Evolutionary conservation across 805 yeast species (phyloP).

Genomic region (Hanseniaspora mollemarum): DNA sequence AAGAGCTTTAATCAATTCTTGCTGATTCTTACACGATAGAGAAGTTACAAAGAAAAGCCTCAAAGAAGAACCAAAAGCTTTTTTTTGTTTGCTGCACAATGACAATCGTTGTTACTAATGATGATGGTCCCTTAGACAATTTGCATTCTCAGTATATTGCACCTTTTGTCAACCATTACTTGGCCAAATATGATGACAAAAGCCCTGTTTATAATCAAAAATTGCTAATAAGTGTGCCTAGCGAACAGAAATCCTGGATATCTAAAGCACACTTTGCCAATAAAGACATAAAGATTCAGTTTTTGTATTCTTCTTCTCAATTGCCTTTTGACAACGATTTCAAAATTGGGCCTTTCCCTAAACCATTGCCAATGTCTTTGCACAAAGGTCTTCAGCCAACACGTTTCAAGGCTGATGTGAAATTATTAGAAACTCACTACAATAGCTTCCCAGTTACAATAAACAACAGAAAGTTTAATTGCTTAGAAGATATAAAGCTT

Average conservation of each 20-base stretch:
- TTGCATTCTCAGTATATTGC: slow-evolving; percentile 74
- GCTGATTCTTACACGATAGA: too few species aligned
- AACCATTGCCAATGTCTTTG: slow-evolving; percentile 34
- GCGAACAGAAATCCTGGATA: slow-evolving; percentile 83
- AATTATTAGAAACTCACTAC: background rate
- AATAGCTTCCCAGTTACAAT: background rate
- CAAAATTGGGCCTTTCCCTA: slow-evolving; percentile 57
- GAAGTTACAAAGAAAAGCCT: background rate
- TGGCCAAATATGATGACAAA: slow-evolving; percentile 28
- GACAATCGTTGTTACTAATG: slow-evolving; percentile 59
- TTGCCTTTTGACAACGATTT: slow-evolving; percentile 27
- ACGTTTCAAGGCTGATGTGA: background rate
- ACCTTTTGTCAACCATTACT: slow-evolving; percentile 54
- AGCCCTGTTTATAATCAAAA: slow-evolving; percentile 63
- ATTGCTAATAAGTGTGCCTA: slow-evolving; percentile 70
- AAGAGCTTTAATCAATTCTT: too few species aligned
- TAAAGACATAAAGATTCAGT: slow-evolving; percentile 46
- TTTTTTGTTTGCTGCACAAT: slow-evolving; percentile 3
- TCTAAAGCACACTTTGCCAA: slow-evolving; percentile 95
- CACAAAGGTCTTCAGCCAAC: slow-evolving; percentile 9
- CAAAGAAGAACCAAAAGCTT: background rate
- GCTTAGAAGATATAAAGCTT: slow-evolving; percentile 19
- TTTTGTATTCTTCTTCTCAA: slow-evolving; percentile 44
- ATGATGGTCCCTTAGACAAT: slow-evolving; percentile 87
- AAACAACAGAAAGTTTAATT: background rate